These are phyloP conservation scores for Coelastrella sp. DNA, from an alignment of 139 green algal genomes.

Conservation along the genomic window DNA sequence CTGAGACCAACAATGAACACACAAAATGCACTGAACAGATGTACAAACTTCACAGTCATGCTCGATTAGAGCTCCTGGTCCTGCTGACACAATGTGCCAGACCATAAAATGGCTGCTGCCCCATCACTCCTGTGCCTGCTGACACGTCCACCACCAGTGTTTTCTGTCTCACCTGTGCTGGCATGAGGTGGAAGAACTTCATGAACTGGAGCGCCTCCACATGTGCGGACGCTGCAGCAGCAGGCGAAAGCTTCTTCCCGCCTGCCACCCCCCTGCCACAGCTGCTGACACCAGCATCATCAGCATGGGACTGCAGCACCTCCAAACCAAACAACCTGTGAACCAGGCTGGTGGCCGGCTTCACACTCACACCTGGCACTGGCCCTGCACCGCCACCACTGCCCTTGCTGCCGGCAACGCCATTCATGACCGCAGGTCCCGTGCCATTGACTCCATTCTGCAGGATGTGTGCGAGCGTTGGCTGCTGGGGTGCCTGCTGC, in stretches of 20 bases:
- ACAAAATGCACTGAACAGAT: no score
- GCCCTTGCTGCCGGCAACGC: background rate
- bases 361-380: background rate
- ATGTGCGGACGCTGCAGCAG: background rate
- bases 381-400: background rate
- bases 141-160: background rate
- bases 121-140: no score
- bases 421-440: background rate
- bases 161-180: constrained; percentile 56
- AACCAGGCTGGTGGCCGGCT: constrained; percentile 52
- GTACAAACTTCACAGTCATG: no score
- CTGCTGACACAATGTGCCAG: no score
- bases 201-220: constrained; percentile 76
- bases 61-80: no score
- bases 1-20: background rate
- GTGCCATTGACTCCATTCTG: background rate
- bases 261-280: background rate
- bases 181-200: constrained; percentile 82
- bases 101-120: no score
- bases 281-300: constrained; percentile 14
- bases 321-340: constrained; percentile 78
- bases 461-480: constrained; percentile 5
- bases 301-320: constrained; percentile 48
- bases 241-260: constrained; percentile 15
- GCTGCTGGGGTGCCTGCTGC: constrained; percentile 25